Evolutionary conservation across 257 asterid species (phyloP).

Genomic region (Petunia axillaris): DNA sequence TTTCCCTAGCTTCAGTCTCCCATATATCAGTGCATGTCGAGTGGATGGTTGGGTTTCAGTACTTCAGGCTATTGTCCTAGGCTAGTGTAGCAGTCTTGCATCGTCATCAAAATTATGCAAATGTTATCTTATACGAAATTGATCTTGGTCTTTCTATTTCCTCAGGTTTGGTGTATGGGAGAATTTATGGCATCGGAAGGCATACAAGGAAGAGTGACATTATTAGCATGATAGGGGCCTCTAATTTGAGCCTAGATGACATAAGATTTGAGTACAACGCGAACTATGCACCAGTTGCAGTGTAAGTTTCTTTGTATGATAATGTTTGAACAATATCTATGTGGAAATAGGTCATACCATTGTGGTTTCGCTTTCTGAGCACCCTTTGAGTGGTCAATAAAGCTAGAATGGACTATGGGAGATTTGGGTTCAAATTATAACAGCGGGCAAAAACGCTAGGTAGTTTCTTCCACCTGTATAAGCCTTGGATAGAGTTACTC

Average conservation of each 20-base stretch:
- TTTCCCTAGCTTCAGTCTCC: neutral
- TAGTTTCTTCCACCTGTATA: neutral
- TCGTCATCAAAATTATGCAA: neutral
- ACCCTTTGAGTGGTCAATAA: neutral
- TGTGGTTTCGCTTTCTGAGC: neutral
- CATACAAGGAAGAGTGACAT: slow-evolving; percentile 30
- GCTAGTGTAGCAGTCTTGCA: neutral
- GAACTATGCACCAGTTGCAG: slow-evolving; percentile 24
- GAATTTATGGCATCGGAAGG: slow-evolving; percentile 19
- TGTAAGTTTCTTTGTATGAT: slow-evolving; percentile 25
- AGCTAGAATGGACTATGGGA: slow-evolving; percentile 15
- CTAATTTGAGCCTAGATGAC: slow-evolving; percentile 27
- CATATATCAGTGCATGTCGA: neutral
- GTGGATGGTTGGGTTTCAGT: neutral
- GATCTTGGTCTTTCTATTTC: slow-evolving; percentile 25
- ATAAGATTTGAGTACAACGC: slow-evolving; percentile 29
- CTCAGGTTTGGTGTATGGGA: slow-evolving; percentile 30
- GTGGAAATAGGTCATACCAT: neutral
- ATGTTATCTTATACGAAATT: neutral
- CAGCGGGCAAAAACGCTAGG: neutral
- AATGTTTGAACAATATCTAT: neutral
- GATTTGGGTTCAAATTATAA: neutral
- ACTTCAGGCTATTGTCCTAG: neutral
- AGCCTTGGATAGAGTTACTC: neutral
- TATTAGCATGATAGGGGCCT: slow-evolving; percentile 26